Conservation (phyloP, 768 basidiomycete genomes). For the Vararia minispora region DNA sequence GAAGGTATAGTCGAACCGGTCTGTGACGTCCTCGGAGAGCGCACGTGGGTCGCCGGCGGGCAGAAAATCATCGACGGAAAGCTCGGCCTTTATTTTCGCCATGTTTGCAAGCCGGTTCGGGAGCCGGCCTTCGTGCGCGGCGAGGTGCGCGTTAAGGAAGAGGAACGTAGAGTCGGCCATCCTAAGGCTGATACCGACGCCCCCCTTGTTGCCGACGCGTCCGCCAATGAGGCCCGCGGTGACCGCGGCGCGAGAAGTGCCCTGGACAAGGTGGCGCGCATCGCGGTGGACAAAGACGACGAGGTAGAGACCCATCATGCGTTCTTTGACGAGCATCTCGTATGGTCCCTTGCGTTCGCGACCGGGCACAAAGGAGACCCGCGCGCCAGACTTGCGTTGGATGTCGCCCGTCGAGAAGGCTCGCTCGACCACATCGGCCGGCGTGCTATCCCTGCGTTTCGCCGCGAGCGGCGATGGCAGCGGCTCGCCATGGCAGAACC, state of each 20-base stretch:
- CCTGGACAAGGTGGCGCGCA: conserved; percentile 49
- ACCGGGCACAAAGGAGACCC: no score
- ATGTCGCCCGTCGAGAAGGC: conserved; percentile 22
- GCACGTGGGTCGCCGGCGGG: conserved; percentile 48
- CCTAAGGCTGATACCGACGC: conserved; percentile 82
- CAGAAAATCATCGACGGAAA: conserved; percentile 73
- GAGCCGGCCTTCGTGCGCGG: conserved; percentile 70
- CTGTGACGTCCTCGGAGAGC: conserved; percentile 76
- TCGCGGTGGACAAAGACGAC: conserved; percentile 69
- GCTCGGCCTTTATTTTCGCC: conserved; percentile 81
- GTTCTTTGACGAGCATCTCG: conserved; percentile 75
- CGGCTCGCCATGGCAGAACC: conserved; percentile 37
- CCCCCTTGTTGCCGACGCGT: conserved; percentile 86
- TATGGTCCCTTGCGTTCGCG: conserved; percentile 61
- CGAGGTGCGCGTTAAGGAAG: conserved; percentile 86
- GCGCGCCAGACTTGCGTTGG: conserved; percentile 33
- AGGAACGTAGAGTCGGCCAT: conserved; percentile 74
- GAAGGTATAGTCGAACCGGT: conserved; percentile 83
- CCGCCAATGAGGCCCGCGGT: conserved; percentile 88
- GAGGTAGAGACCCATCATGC: conserved; percentile 84
- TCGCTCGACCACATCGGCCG: conserved; percentile 8
- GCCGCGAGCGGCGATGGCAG: conserved; percentile 9
- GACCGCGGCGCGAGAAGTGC: conserved; percentile 71
- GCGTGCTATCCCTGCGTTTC: conserved; percentile 26
- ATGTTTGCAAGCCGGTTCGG: conserved; percentile 79